These are phyloP conservation scores for Apophysomyces trapeziformis DNA, from an alignment of 371 early-diverging fungal genomes.

Conservation along the genomic window DNA sequence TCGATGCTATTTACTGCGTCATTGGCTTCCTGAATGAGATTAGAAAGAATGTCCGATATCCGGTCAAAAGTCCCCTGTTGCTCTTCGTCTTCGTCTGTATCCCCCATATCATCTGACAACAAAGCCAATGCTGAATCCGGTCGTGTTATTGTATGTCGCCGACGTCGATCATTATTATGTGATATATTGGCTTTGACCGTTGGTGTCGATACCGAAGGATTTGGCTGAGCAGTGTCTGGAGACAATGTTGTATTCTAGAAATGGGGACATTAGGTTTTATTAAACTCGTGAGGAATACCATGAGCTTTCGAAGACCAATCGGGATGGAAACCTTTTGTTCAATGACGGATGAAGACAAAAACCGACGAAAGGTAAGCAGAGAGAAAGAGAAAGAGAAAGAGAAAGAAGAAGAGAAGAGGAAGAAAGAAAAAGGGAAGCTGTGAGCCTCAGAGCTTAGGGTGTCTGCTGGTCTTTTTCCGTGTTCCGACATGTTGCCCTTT, in stretches of 20 bases:
- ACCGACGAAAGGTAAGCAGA: not conserved
- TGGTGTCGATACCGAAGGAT: conserved; percentile 1
- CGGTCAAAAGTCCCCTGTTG: conserved; percentile 45
- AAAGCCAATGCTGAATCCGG: conserved; percentile 44
- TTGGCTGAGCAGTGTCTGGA: not conserved
- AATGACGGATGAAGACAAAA: not conserved
- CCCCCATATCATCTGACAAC: conserved; percentile 35
- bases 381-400: not conserved
- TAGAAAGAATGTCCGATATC: conserved; percentile 45
- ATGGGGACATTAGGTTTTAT: not conserved
- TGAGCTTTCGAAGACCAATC: not conserved
- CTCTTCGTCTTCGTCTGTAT: conserved; percentile 25
- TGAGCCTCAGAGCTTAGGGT: not conserved
- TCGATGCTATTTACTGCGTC: conserved; percentile 47
- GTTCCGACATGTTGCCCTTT: conserved; percentile 10
- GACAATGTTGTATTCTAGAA: not conserved
- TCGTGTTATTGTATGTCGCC: conserved; percentile 47
- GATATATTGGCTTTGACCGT: not conserved
- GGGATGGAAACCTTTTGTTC: not conserved
- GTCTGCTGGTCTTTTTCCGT: conserved; percentile 1
- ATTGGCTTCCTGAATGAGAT: conserved; percentile 51
- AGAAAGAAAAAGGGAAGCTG: not conserved
- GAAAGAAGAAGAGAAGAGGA: not conserved
- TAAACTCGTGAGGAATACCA: not conserved
- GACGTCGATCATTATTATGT: conserved; percentile 17